These are phyloP conservation scores for Plasmodium relictum DNA, from an alignment of 169 alveolate species.

Conservation along the genomic window DNA sequence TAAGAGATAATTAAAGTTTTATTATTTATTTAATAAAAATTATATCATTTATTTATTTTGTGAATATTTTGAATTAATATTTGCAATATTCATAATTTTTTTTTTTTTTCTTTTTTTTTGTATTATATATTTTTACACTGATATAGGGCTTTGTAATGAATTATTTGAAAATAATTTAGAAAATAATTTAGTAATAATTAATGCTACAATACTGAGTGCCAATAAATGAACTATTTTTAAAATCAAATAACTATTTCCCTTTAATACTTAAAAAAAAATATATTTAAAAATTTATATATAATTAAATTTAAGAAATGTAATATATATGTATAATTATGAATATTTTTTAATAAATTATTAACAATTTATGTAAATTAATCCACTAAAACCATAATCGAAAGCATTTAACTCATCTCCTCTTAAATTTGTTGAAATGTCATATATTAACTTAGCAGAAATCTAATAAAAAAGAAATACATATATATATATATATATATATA, in stretches of 20 bases:
- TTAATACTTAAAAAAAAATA: conserved; percentile 33
- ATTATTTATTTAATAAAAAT: no score
- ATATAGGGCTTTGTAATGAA: conserved; percentile 28
- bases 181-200: conserved; percentile 30
- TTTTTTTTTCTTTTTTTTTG: neutral
- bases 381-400: conserved; percentile 60
- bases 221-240: conserved; percentile 46
- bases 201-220: conserved; percentile 23
- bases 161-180: conserved; percentile 20
- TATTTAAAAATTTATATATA: conserved; percentile 9
- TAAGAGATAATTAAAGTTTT: neutral
- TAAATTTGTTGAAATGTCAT: conserved; percentile 42
- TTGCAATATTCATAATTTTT: neutral
- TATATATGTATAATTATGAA: neutral
- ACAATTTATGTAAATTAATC: conserved; percentile 53
- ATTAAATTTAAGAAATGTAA: neutral
- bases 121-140: conserved; percentile 31
- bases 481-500: neutral
- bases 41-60: no score
- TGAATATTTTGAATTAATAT: no score
- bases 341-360: conserved; percentile 8
- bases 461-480: neutral
- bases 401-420: conserved; percentile 33
- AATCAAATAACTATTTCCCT: conserved; percentile 35
- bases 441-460: conserved; percentile 35